Percentiles rank a stretch among this genome's conserved stretches.
Evolutionary conservation across 192 early-diverging fungal species (phyloP).

Genomic region (Cetraspora pellucida): DNA sequence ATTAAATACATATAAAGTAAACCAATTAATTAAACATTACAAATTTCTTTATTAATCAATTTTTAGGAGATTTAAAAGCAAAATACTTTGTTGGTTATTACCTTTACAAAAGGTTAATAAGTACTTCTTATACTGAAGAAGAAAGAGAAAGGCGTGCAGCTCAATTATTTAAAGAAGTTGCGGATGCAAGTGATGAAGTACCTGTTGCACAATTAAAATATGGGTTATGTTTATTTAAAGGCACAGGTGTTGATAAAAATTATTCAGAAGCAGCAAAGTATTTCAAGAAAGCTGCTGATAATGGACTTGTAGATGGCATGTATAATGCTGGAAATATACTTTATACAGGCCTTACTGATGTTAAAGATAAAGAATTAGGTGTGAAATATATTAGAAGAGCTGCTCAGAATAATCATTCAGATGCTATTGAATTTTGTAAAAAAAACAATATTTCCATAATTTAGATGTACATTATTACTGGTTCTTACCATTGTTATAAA

Average conservation of each 20-base stretch:
- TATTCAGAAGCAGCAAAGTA: not conserved
- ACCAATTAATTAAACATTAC: too few species aligned
- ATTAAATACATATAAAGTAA: too few species aligned
- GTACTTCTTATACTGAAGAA: not conserved
- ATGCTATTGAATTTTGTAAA: not conserved
- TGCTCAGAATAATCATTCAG: not conserved
- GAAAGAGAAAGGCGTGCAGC: not conserved
- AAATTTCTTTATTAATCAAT: too few species aligned
- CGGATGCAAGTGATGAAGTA: not conserved
- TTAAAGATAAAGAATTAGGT: not conserved
- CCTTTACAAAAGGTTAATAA: not conserved
- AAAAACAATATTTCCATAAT: not conserved
- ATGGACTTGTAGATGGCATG: not conserved
- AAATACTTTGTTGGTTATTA: slow-evolving; percentile 8
- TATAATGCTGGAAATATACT: slow-evolving; percentile 11
- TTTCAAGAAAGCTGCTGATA: slow-evolving; percentile 3
- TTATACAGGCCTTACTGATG: not conserved
- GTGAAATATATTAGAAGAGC: not conserved
- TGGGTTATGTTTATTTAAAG: not conserved
- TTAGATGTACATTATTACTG: too few species aligned
- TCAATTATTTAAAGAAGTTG: slow-evolving; percentile 3
- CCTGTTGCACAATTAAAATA: slow-evolving; percentile 5
- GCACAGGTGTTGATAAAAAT: not conserved
- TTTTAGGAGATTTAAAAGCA: not conserved
- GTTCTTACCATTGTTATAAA: too few species aligned